Base-by-base conservation (phyloP, 495 filamentous ascomycete genomes). In the Lichenothelia convexa region DNA sequence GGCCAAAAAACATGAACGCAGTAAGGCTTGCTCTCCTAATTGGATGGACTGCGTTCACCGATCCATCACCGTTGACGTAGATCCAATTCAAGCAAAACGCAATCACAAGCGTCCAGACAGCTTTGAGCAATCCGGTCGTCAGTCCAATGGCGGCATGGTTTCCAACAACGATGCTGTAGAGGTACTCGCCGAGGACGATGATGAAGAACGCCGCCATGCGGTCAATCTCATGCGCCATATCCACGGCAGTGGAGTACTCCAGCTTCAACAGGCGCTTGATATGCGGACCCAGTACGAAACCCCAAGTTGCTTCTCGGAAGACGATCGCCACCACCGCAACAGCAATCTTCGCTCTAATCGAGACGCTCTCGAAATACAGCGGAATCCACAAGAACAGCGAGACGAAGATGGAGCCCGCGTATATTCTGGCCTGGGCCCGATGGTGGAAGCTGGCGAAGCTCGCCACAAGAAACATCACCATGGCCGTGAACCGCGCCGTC, bases 181-280 rank as follows among this genome's bases (percentile, higher is more conserved):
- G 47, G 26, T 58, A 64, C 38, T 67, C 63, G 24, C 63, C 62
- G 5, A 67, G 49, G 0, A 58, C 60, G 30, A 67, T 64, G 44
- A 64, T 65, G 39, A 56, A 64, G 42, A 67, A 67, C 17, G 63
- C 62, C 1, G 58, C 53, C 39, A 59, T 59, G 1, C 63, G 57
- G 40, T 65, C 63, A 11, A 60, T 48, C 40, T 64, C 61, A 38
- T 67, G 63, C 16, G 53, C 48, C 16, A 61, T 53, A 47, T 67
- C 59, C 4, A 64, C 50, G 0, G 59, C 59, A 9, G 59, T 59
- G 0, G 50, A 50, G 27, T 54, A 61, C 1, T 51, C 49, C 7
- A 55, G 49, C 11, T 46, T 49, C 19, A 65, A 47, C 12, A 61
- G 32, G 18, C 43, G 49, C 34, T 55, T 58, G 5, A 52, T 53